Evolutionary conservation across 768 basidiomycete genomes (phyloP).

Genomic region (Lactarius quietus): DNA sequence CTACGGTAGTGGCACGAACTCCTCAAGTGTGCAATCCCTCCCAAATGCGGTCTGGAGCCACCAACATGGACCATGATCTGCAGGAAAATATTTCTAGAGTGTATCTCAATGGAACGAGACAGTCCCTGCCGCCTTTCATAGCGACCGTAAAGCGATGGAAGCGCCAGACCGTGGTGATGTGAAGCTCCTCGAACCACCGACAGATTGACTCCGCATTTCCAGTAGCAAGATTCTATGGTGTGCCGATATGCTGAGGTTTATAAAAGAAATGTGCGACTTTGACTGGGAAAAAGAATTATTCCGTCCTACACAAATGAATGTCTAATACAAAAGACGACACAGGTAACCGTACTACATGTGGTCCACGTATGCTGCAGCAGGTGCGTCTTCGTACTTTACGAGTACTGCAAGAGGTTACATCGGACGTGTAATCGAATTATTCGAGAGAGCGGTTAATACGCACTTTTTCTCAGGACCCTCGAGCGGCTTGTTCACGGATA

Average conservation of each 20-base stretch:
- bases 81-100: slow-evolving; percentile 33
- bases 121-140: slow-evolving; percentile 6
- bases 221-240: slow-evolving; percentile 8
- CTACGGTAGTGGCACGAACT: slow-evolving; percentile 28
- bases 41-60: too few relatives aligned
- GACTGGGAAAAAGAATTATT: slow-evolving; percentile 16
- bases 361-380: slow-evolving; percentile 25
- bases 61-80: slow-evolving; percentile 41
- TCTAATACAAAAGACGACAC: not conserved
- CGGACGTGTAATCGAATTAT: not conserved
- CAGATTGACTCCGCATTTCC: not conserved
- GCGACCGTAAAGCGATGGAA: slow-evolving; percentile 6
- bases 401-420: not conserved
- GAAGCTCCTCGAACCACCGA: slow-evolving; percentile 13
- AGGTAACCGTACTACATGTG: slow-evolving; percentile 21
- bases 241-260: not conserved
- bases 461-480: slow-evolving; percentile 22
- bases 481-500: slow-evolving; percentile 37
- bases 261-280: too few relatives aligned
- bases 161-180: slow-evolving; percentile 13
- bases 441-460: not conserved
- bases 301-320: slow-evolving; percentile 9
- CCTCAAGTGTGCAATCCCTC: slow-evolving; percentile 31
- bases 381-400: slow-evolving; percentile 24
- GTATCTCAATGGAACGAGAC: slow-evolving; percentile 1